These are phyloP conservation scores for Urostyla sp. DNA, from an alignment of 73 alveolate species.

Conservation along the genomic window DNA sequence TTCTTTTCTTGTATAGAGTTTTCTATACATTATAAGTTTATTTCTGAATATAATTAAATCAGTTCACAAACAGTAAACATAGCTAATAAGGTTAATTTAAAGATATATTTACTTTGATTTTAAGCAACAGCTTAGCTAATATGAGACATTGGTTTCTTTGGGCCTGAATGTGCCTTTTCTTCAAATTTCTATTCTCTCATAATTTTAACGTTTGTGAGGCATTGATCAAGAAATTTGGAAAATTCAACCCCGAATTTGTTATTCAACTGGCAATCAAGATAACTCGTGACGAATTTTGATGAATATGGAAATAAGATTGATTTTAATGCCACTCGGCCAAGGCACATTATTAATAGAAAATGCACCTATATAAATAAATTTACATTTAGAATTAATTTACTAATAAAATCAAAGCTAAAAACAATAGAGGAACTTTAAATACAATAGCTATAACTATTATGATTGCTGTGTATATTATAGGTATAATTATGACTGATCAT, in stretches of 20 bases:
- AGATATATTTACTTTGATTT: neutral
- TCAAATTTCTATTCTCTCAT: constrained; percentile 23
- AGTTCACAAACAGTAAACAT: constrained; percentile 29
- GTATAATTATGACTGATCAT: too few species aligned
- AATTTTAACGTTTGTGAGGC: neutral
- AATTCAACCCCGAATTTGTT: constrained; percentile 45
- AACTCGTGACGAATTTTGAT: constrained; percentile 3
- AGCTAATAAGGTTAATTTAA: constrained; percentile 10
- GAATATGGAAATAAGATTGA: constrained; percentile 45
- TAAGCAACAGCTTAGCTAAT: neutral
- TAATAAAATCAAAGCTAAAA: neutral
- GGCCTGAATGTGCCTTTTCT: constrained; percentile 1
- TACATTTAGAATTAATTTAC: neutral
- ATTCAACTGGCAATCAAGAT: constrained; percentile 29
- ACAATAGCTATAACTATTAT: constrained; percentile 7
- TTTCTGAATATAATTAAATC: constrained; percentile 27
- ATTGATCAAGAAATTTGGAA: constrained; percentile 35
- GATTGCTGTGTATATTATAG: too few species aligned
- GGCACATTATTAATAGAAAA: neutral
- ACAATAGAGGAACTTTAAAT: neutral
- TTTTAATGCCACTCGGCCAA: constrained; percentile 24
- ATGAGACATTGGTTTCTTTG: neutral
- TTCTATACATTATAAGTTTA: constrained; percentile 10
- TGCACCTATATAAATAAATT: constrained; percentile 14
- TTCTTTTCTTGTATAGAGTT: neutral